Conservation (phyloP, 192 early-diverging fungal genomes). For the Rhizoclosmatium globosum region DNA sequence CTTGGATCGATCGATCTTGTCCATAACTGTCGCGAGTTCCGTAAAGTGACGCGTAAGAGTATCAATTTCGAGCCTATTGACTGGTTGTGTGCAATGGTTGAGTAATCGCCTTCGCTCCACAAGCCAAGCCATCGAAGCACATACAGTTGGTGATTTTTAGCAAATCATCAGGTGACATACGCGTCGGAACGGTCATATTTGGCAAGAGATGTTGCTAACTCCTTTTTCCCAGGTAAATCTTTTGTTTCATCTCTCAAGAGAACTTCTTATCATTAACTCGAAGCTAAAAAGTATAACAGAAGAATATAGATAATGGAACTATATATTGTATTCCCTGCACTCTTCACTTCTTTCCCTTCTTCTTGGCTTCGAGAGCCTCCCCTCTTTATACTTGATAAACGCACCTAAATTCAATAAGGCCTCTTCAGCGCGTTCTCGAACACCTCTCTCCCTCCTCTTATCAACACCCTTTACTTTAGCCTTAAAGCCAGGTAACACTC, state of each 20-base stretch:
- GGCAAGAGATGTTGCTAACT: neutral
- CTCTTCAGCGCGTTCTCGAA: conserved; percentile 83
- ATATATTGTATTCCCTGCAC: too few relatives aligned
- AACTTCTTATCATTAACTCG: too few relatives aligned
- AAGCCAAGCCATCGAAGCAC: neutral
- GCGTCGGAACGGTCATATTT: conserved; percentile 18
- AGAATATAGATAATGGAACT: too few relatives aligned
- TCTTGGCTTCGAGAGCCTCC: conserved; percentile 51
- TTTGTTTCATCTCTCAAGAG: too few relatives aligned
- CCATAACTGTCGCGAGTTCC: conserved; percentile 47
- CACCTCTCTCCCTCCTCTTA: conserved; percentile 69
- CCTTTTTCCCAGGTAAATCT: conserved; percentile 13
- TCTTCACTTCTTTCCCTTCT: too few relatives aligned
- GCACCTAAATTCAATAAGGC: conserved; percentile 79
- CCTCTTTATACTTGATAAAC: conserved; percentile 90
- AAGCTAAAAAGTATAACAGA: too few relatives aligned
- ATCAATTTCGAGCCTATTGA: conserved; percentile 58
- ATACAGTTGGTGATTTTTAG: conserved; percentile 48
- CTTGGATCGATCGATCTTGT: conserved; percentile 64
- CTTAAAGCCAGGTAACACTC: conserved; percentile 56
- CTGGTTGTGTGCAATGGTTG: conserved; percentile 29
- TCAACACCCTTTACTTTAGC: conserved; percentile 69
- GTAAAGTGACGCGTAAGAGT: conserved; percentile 50
- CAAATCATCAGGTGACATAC: conserved; percentile 43
- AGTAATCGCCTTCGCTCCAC: neutral